Evolutionary conservation across 139 green algal species (phyloP), one percentile per base, ranked within the genome.

Genomic region (Pleodorina starrii): DNA sequence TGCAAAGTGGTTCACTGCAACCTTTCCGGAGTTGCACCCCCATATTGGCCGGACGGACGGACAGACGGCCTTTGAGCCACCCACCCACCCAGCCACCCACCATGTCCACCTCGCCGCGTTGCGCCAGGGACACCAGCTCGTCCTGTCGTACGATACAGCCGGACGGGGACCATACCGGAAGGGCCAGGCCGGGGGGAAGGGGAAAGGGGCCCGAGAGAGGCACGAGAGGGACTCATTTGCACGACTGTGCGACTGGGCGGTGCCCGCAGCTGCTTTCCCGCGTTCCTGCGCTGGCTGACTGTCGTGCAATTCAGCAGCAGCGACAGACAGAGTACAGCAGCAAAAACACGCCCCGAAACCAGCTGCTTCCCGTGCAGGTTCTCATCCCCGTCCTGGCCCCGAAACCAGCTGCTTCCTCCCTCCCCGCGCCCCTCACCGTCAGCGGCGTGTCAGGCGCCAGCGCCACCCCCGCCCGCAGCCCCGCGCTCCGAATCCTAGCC

Each of bases 381-480:
- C 54, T 2, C 54, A n/a, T n/a, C n/a, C n/a, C n/a, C n/a, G n/a
- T n/a, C n/a, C n/a, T n/a, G n/a, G n/a, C 54, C 54, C 29, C 54
- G 25, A 32, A 7, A 21, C 54, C 54, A 17, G 14, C 54, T 66
- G 3, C 7, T 25, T 21, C 25, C 51, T 60, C 29, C 54, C 25
- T 60, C 51, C 51, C 51, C 17, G 19, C 10, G 3, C 19, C 68
- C 17, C 60, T 32, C 68, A 54, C 86, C 25, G 97, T 92, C 19
- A 92, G 84, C 10, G 90, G 90, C 6, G 96, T 99, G 36, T 93
- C 88, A 0, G 96, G 96, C 66, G 94, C 94, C 42, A 99, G 91
- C 12, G 95, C 96, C 36, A 98, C 88, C 5, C 94, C 97, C 43
- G 83, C 92, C 63, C 89, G 90, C 95, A 98, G 97, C 60, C 97